phyloP scores from a whole-genome alignment of 192 early-diverging fungal species.

The Coemansia asiatica region DNA sequence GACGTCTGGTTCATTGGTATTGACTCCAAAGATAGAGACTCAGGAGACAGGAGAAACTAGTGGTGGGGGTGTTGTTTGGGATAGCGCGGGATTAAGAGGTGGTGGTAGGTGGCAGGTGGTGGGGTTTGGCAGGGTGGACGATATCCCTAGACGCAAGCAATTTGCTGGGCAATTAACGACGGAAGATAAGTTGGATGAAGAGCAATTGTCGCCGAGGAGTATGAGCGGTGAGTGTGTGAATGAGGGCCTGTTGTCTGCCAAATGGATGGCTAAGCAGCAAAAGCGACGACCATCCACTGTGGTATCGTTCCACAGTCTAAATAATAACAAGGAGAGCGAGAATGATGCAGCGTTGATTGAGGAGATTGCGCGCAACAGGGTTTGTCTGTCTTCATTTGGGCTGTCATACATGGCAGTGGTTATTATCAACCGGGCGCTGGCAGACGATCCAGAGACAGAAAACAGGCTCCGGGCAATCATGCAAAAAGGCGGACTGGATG shows the following conservation, averaged over 20 bases:
- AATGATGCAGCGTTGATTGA: conserved; percentile 21
- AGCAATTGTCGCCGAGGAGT: neutral
- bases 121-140: conserved; percentile 31
- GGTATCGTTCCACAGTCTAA: conserved; percentile 38
- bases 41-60: neutral
- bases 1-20: neutral
- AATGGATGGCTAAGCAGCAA: conserved; percentile 8
- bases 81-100: conserved; percentile 14
- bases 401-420: conserved; percentile 38
- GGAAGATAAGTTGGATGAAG: neutral
- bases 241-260: conserved; percentile 19
- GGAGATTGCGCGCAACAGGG: conserved; percentile 49
- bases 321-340: neutral
- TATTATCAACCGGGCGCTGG: conserved; percentile 20
- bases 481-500: conserved; percentile 29
- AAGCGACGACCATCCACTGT: conserved; percentile 28
- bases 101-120: conserved; percentile 36
- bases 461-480: conserved; percentile 10
- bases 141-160: conserved; percentile 34
- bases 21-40: neutral
- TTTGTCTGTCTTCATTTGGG: conserved; percentile 35
- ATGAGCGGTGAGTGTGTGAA: neutral
- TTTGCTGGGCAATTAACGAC: neutral
- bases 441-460: conserved; percentile 13
- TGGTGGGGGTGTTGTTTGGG: conserved; percentile 18